Evolutionary conservation across 148 eudicot genomes (phyloP).

Genomic region (Gaultheria prostrata): DNA sequence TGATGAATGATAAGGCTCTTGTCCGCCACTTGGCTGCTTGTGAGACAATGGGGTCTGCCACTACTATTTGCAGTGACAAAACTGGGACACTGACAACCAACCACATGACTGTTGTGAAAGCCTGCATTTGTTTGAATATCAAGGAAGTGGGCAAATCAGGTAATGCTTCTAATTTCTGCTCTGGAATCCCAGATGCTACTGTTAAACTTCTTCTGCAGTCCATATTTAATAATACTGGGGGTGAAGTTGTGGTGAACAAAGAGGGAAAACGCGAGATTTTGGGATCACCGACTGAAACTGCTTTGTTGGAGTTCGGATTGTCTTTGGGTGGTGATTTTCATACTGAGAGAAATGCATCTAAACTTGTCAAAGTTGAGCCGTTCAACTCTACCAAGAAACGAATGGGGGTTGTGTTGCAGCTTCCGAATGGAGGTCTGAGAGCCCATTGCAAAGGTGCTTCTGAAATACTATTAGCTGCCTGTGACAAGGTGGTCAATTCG

Average conservation of each 20-base stretch:
- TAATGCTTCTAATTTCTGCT: slow-evolving; percentile 9
- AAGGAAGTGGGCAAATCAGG: slow-evolving; percentile 15
- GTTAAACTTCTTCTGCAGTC: slow-evolving; percentile 9
- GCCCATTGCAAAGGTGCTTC: slow-evolving; percentile 89
- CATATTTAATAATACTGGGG: slow-evolving; percentile 16
- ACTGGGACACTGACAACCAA: slow-evolving; percentile 17
- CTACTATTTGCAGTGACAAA: slow-evolving; percentile 18
- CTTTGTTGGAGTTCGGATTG: slow-evolving; percentile 17
- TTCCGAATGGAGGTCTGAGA: slow-evolving; percentile 58
- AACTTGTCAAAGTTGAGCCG: slow-evolving; percentile 5
- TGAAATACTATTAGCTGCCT: slow-evolving; percentile 75
- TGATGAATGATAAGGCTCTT: slow-evolving; percentile 19
- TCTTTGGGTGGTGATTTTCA: slow-evolving; percentile 10
- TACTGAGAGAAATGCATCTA: neutral
- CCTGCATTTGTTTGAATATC: slow-evolving; percentile 15
- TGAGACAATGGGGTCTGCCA: slow-evolving; percentile 19
- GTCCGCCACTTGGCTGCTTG: slow-evolving; percentile 17
- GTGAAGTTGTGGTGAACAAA: slow-evolving; percentile 16
- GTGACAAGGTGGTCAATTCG: slow-evolving; percentile 61
- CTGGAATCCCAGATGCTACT: slow-evolving; percentile 11
- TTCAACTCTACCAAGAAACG: slow-evolving; percentile 22
- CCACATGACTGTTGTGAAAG: slow-evolving; percentile 19
- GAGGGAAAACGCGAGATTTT: slow-evolving; percentile 17
- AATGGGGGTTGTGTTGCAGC: slow-evolving; percentile 78
- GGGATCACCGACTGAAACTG: slow-evolving; percentile 20